These are phyloP conservation scores for Mariannaea elegans DNA, from an alignment of 2,329 filamentous ascomycete species.

Conservation along the genomic window DNA sequence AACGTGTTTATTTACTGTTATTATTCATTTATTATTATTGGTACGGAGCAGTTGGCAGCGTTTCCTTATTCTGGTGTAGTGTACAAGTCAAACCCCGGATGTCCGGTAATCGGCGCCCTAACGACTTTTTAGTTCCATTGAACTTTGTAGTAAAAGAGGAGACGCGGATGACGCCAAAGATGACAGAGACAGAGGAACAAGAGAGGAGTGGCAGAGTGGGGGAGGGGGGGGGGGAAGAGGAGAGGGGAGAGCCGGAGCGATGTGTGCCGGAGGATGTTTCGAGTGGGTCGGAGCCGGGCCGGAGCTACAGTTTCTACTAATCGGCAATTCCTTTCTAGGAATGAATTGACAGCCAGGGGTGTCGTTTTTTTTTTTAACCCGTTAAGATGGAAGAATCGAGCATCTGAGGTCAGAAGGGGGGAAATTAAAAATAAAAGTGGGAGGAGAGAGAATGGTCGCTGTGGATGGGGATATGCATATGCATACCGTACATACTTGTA, in stretches of 20 bases:
- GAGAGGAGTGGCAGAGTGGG: neutral
- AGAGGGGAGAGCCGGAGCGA: slow-evolving; percentile 4
- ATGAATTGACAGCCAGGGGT: neutral
- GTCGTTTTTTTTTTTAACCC: neutral
- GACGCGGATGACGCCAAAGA: no score
- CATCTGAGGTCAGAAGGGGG: no score
- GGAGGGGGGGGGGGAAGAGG: neutral
- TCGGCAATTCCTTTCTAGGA: neutral
- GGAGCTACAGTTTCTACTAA: slow-evolving; percentile 13
- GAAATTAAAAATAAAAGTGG: no score
- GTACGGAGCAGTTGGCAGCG: no score
- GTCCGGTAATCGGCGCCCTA: neutral
- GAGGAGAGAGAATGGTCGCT: no score
- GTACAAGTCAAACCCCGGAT: neutral
- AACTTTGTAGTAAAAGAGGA: neutral
- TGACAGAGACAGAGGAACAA: neutral
- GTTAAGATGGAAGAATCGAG: neutral
- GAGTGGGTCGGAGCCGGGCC: slow-evolving; percentile 26
- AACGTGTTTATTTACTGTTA: no score
- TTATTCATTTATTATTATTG: no score
- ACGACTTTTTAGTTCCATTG: no score
- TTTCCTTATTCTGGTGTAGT: no score
- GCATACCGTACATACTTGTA: no score
- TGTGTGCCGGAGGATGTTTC: slow-evolving; percentile 1
- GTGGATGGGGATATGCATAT: no score